Percentiles rank a stretch among this genome's conserved stretches.
Evolutionary conservation across 73 alveolate genomes (phyloP).

Genomic region (Paramecium caudatum): DNA sequence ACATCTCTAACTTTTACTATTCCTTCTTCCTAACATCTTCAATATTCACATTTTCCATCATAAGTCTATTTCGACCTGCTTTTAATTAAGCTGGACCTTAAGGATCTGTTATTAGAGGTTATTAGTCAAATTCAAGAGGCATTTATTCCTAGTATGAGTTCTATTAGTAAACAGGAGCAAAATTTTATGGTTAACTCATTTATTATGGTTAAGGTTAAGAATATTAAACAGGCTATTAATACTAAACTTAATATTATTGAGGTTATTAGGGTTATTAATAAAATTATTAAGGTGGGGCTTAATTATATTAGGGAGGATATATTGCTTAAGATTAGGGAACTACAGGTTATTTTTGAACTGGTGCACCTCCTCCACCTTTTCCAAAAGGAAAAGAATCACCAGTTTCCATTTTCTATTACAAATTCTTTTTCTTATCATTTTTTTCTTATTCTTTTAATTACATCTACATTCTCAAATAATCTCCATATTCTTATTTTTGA

Average conservation of each 20-base stretch:
- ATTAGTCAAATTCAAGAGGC: constrained; percentile 16
- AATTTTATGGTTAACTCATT: background rate
- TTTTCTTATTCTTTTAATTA: constrained; percentile 6
- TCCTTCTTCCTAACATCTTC: constrained; percentile 55
- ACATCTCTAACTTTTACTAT: constrained; percentile 28
- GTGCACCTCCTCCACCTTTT: constrained; percentile 26
- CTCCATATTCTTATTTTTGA: constrained; percentile 62
- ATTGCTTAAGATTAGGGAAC: too few relatives aligned
- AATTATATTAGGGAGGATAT: too few relatives aligned
- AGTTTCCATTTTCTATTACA: constrained; percentile 7
- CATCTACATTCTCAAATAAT: constrained; percentile 65
- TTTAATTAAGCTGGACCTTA: background rate
- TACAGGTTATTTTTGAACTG: background rate
- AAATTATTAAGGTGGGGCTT: background rate
- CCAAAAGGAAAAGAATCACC: constrained; percentile 29
- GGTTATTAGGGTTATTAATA: constrained; percentile 15
- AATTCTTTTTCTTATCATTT: constrained; percentile 14
- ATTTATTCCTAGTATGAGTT: background rate
- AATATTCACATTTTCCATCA: constrained; percentile 45
- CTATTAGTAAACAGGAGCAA: background rate
- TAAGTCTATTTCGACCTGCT: constrained; percentile 50
- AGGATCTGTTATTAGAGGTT: background rate
- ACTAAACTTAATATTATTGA: background rate
- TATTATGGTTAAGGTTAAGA: background rate
- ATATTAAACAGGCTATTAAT: background rate